Conservation (phyloP, 2,329 filamentous ascomycete species). For the Colletotrichum horii region DNA sequence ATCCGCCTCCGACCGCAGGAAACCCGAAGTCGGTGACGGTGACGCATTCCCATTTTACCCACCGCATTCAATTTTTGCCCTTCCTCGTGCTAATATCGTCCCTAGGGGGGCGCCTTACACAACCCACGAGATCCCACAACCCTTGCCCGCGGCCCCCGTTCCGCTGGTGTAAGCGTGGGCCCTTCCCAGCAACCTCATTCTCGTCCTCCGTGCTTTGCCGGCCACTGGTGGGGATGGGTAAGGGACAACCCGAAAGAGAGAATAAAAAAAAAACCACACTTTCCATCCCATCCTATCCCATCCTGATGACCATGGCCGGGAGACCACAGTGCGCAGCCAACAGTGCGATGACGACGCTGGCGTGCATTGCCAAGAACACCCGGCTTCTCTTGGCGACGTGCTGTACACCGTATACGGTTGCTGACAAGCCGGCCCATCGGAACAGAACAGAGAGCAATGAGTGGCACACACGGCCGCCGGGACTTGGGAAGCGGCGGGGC, state of each 20-base stretch:
- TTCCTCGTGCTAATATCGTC: not conserved
- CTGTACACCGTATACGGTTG: not conserved
- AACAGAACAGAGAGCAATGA: not conserved
- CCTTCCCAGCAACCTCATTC: not conserved
- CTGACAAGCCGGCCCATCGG: constrained; percentile 4
- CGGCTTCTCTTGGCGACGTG: constrained; percentile 7
- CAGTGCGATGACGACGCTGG: constrained; percentile 8
- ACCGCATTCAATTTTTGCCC: not conserved
- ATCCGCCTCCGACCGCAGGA: not conserved
- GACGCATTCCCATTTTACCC: not conserved
- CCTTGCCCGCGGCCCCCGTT: constrained; percentile 6
- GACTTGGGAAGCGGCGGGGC: not conserved
- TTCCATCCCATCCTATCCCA: not conserved
- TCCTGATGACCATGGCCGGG: not conserved
- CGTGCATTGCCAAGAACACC: constrained; percentile 7
- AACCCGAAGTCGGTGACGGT: not conserved
- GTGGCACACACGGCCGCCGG: not conserved
- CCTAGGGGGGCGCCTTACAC: not conserved
- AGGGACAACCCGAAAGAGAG: not conserved
- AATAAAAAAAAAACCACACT: not conserved
- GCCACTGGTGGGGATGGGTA: not conserved
- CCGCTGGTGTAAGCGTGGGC: not conserved
- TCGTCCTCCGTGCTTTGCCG: not conserved
- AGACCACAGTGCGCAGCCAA: not conserved
- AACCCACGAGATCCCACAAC: not conserved